Evolutionary conservation across 352 stramenopile genomes (phyloP).

Genomic region (Phytopythium delawarense): DNA sequence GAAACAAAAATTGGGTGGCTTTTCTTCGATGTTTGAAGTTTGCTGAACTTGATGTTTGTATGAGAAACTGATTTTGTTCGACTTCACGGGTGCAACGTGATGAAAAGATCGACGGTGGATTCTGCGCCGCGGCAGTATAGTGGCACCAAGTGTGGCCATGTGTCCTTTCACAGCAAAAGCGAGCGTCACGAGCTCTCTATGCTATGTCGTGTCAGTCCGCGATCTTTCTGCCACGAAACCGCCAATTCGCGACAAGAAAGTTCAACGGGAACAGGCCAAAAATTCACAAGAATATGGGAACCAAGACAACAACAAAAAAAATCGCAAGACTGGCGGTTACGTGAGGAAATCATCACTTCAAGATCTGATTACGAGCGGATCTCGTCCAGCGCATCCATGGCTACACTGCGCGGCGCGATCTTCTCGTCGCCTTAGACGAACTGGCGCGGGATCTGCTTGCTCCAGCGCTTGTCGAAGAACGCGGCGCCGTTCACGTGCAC

Average conservation of each 20-base stretch:
- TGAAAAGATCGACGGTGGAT: slow-evolving; percentile 5
- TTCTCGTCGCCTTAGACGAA: slow-evolving; percentile 18
- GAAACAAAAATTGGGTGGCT: slow-evolving; percentile 2
- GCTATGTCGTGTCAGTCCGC: not conserved
- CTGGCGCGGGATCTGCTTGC: slow-evolving; percentile 28
- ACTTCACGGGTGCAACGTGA: not conserved
- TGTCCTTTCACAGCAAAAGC: not conserved
- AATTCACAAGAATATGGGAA: not conserved
- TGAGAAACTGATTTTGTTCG: not conserved
- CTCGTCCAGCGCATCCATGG: not conserved
- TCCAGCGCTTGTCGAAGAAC: slow-evolving; percentile 40
- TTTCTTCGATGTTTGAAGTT: slow-evolving; percentile 7
- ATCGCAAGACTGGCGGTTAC: not conserved
- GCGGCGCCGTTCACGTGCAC: slow-evolving; percentile 27
- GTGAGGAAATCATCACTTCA: not conserved
- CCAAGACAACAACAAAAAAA: not conserved
- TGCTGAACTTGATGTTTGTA: not conserved
- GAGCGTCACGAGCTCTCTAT: not conserved
- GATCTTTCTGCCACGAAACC: not conserved
- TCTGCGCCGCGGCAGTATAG: not conserved
- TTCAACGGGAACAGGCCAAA: too few relatives aligned
- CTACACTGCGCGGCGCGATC: not conserved
- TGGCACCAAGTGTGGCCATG: slow-evolving; percentile 6
- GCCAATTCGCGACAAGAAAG: not conserved
- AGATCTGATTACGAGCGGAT: slow-evolving; percentile 1